Evolutionary conservation across 805 yeast species (phyloP).

Genomic region (Teunomyces cretensis): DNA sequence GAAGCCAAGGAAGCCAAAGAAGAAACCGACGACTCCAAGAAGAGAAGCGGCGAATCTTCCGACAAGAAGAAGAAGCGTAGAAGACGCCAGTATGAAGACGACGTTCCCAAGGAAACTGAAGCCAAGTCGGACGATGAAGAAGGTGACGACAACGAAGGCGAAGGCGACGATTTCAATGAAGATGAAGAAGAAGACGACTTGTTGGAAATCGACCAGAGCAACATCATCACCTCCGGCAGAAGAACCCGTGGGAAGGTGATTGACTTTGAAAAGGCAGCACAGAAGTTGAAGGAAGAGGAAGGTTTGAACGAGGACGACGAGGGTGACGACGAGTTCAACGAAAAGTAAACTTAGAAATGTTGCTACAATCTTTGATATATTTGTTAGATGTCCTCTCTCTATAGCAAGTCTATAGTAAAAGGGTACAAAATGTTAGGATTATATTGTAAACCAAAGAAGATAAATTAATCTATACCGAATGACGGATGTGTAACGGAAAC

Average conservation of each 20-base stretch:
- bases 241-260: slow-evolving; percentile 89
- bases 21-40: slow-evolving; percentile 15
- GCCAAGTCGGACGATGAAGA: slow-evolving; percentile 38
- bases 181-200: slow-evolving; percentile 78
- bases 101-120: slow-evolving; percentile 47
- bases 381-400: slow-evolving; percentile 1
- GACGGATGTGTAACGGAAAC: neutral
- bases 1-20: slow-evolving; percentile 15
- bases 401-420: neutral
- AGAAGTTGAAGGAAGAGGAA: slow-evolving; percentile 57
- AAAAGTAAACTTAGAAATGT: too few species aligned
- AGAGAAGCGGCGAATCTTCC: slow-evolving; percentile 11
- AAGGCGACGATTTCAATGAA: slow-evolving; percentile 56
- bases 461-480: slow-evolving; percentile 1
- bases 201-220: slow-evolving; percentile 75
- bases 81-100: slow-evolving; percentile 59
- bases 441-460: neutral
- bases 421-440: neutral
- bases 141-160: slow-evolving; percentile 44
- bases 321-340: slow-evolving; percentile 10
- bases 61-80: slow-evolving; percentile 49
- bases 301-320: slow-evolving; percentile 39
- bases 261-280: slow-evolving; percentile 81
- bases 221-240: slow-evolving; percentile 80
- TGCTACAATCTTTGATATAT: too few species aligned